Base-by-base conservation (phyloP, 495 filamentous ascomycete species). In the Letharia lupina region DNA sequence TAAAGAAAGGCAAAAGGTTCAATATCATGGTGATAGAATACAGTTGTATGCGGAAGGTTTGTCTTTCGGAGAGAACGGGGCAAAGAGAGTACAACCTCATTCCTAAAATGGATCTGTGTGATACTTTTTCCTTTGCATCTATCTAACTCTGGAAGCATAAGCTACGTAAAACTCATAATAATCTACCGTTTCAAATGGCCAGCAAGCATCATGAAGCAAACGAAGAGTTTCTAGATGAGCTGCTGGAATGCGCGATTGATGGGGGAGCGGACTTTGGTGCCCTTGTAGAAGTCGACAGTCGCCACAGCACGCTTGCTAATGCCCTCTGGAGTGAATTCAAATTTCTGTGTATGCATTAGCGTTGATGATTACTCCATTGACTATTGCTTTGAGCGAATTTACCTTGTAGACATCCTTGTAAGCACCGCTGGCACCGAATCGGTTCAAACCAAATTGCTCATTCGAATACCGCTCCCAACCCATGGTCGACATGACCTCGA, bases 381-480 rank as follows among this genome's bases (percentile, higher is more conserved):
- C 20, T 3, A 59, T 4, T 12, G 39, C 48, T 23, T 15, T 33
- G 39, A 31, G 31, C 18, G 23, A 31, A 80, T 86, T 78, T 86
- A 89, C 91, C 83, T 87, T 88, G 81, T 98, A 98, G 62, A 98
- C 92, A 73, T 98, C 86, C 87, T 96, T 95, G 82, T 98, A 98
- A 68, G 94, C 86, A 70, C 93, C 94, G 62, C 89, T 93, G 70
- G 92, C 93, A 85, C 94, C 94, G 78, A 98, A 98, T 73, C 94
- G 85, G 87, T 98, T 98, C 48, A 98, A 86, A 74, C 94, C 94
- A 74, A 98, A 98, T 81, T 98, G 94, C 86, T 98, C 94, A 78
- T 98, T 92, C 64, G 92, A 88, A 80, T 97, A 98, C 76, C 90
- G 87, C 85, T 97, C 93, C 94, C 94, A 98, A 67, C 93, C 93